These are phyloP conservation scores for Raffaelea arxii DNA, from an alignment of 2,329 filamentous ascomycete genomes.

Conservation along the genomic window DNA sequence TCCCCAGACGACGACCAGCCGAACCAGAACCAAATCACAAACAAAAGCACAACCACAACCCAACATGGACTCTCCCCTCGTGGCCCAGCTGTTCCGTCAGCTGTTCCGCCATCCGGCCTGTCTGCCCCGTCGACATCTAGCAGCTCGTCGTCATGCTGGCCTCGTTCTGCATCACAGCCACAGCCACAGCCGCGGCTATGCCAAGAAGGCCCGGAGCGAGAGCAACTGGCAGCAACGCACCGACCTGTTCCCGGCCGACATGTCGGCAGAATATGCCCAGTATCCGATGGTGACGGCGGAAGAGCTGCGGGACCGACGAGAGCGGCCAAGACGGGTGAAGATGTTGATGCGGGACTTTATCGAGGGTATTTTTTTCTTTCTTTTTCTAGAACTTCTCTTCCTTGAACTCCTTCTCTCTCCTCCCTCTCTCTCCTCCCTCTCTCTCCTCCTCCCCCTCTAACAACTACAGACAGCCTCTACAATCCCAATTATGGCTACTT, in stretches of 20 bases:
- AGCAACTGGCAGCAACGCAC: slow-evolving; percentile 81
- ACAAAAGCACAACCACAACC: background rate
- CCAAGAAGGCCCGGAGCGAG: slow-evolving; percentile 37
- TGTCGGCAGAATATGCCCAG: slow-evolving; percentile 66
- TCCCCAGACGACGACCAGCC: too few species aligned
- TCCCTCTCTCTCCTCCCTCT: background rate
- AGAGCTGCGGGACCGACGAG: slow-evolving; percentile 59
- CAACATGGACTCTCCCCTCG: slow-evolving; percentile 13
- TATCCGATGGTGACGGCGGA: slow-evolving; percentile 82
- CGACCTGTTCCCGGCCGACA: slow-evolving; percentile 64
- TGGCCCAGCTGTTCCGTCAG: slow-evolving; percentile 66
- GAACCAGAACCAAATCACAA: too few species aligned
- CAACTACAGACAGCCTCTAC: slow-evolving; percentile 68
- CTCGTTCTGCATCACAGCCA: slow-evolving; percentile 18
- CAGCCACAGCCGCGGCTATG: slow-evolving; percentile 14
- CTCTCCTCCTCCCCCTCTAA: background rate
- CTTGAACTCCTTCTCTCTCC: background rate
- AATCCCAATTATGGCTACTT: slow-evolving; percentile 95
- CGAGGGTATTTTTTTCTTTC: slow-evolving; percentile 52
- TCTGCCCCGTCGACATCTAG: slow-evolving; percentile 38
- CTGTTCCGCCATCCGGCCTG: slow-evolving; percentile 69
- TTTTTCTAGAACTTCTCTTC: too few species aligned
- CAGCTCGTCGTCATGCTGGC: slow-evolving; percentile 17
- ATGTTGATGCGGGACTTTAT: slow-evolving; percentile 98
- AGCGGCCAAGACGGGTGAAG: slow-evolving; percentile 80